Conservation (phyloP, 768 basidiomycete species). For the Termitomyces sp. region DNA sequence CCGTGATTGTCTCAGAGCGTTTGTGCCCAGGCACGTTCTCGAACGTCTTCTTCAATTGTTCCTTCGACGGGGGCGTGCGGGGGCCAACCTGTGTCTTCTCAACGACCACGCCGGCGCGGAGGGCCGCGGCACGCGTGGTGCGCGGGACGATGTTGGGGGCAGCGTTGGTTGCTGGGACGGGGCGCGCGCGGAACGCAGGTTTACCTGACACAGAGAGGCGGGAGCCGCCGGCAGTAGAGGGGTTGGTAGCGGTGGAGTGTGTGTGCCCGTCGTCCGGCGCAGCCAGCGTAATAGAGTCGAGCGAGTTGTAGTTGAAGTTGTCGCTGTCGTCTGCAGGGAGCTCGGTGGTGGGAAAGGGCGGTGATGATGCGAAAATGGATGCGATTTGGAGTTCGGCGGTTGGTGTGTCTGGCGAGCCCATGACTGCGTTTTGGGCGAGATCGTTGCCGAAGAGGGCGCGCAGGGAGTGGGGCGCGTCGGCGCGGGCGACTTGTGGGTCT, state of each 20-base stretch:
- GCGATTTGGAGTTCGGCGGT: conserved; percentile 80
- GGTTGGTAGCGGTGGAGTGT: conserved; percentile 38
- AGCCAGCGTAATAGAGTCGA: conserved; percentile 39
- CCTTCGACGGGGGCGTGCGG: conserved; percentile 57
- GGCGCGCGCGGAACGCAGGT: conserved; percentile 60
- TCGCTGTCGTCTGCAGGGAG: conserved; percentile 43
- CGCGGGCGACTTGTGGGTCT: conserved; percentile 56
- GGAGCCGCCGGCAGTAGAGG: conserved; percentile 41
- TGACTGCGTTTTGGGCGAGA: conserved; percentile 57
- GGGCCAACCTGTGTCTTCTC: conserved; percentile 42
- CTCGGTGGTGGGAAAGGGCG: conserved; percentile 70
- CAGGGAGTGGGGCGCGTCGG: conserved; percentile 59
- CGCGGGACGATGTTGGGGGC: conserved; percentile 75
- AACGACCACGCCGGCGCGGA: conserved; percentile 59
- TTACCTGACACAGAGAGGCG: conserved; percentile 42
- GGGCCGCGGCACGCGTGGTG: conserved; percentile 68
- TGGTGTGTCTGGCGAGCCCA: conserved; percentile 64
- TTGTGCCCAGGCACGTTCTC: conserved; percentile 83
- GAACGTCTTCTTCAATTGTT: conserved; percentile 61
- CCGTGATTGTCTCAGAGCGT: conserved; percentile 59
- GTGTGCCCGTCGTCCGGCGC: conserved; percentile 39
- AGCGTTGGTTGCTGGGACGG: conserved; percentile 57
- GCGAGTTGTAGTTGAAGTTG: conserved; percentile 28
- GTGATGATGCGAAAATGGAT: conserved; percentile 78
- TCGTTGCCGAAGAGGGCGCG: conserved; percentile 67